Base-by-base conservation (phyloP, 1,284 basidiomycete genomes). In the Leccinum fuscescens region DNA sequence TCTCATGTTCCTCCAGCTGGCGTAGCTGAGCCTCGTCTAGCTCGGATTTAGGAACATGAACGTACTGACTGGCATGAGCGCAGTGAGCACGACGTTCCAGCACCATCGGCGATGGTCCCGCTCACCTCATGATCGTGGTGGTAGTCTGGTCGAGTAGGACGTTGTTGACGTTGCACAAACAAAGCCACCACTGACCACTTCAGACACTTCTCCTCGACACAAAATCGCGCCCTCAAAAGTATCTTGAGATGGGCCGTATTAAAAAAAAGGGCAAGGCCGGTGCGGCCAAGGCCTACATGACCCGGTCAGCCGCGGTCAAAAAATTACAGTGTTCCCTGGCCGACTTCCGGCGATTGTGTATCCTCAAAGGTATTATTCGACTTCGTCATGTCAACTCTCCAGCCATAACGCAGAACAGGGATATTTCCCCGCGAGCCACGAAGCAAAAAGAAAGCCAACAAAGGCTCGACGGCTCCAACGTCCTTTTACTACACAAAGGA, bases 401-500 rank as follows among this genome's bases (percentile, higher is more conserved):
- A 31, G 33, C 22, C 58, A 52, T 58, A 31, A 72, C 55, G 15
- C 54, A 61, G 55, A 63, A 37, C 33, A 96, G 94, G 97, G 29
- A 98, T 99, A 73, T 98, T 96, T 77, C 97, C 97, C 64, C 91
- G 96, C 56, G 96, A 99, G 75, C 97, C 97, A 17, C 86, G 89
- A 55, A 90, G 88, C 78, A 86, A 88, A 73, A 99, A 98, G 76
- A 89, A 90, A 66, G 97, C 96, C 58, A 99, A 99, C 80, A 98
- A 98, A 77, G 97, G 97, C 4, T 96, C 93, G 4, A 94, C 95
- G 44, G 96, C 94, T 0, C 95, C 96, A 2, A 95, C 96, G 1
- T 93, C 96, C 5, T 99, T 99, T 79, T 99, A 99, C 81, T 98
- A 98, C 77, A 82, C 94, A 56, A 99, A 99, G 78, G 97, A 99